A percentile compares a stretch with the other conserved stretches of the same genome.
phyloP scores from a whole-genome alignment of 305 asterid genomes.

The Solanum aculeatissimum region DNA sequence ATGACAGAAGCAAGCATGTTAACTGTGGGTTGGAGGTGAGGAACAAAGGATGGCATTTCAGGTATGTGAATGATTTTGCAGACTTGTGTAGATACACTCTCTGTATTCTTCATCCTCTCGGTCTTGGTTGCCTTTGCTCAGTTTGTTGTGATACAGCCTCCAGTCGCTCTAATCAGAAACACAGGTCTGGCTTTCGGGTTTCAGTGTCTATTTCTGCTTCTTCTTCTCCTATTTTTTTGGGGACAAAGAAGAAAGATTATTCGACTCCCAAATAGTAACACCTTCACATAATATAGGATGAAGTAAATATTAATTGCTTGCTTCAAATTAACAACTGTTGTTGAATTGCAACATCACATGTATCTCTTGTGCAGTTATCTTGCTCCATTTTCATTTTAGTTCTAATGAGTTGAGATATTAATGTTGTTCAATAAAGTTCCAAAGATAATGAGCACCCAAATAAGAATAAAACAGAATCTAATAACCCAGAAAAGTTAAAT shows the following conservation, averaged over 20 bases:
- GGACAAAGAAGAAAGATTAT: neutral
- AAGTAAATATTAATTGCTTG: neutral
- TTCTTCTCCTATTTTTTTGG: neutral
- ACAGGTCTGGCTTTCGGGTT: neutral
- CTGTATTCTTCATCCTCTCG: neutral
- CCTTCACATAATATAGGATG: neutral
- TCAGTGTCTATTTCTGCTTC: neutral
- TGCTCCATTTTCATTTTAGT: neutral
- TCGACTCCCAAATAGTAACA: neutral
- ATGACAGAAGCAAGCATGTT: conserved; percentile 56
- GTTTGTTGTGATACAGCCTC: neutral
- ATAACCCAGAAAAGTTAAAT: neutral
- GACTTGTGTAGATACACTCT: neutral
- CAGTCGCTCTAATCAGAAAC: neutral
- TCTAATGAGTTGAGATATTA: neutral
- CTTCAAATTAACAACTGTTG: neutral
- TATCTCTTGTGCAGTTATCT: neutral
- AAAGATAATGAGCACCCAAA: neutral
- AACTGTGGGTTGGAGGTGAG: conserved; percentile 66
- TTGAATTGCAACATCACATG: neutral
- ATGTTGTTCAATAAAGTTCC: neutral
- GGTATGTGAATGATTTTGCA: conserved; percentile 71
- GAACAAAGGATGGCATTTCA: conserved; percentile 42
- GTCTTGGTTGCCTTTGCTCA: neutral
- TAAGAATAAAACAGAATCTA: neutral